Conservation (phyloP, 352 stramenopile species). For the Paralagenidium karlingii region DNA sequence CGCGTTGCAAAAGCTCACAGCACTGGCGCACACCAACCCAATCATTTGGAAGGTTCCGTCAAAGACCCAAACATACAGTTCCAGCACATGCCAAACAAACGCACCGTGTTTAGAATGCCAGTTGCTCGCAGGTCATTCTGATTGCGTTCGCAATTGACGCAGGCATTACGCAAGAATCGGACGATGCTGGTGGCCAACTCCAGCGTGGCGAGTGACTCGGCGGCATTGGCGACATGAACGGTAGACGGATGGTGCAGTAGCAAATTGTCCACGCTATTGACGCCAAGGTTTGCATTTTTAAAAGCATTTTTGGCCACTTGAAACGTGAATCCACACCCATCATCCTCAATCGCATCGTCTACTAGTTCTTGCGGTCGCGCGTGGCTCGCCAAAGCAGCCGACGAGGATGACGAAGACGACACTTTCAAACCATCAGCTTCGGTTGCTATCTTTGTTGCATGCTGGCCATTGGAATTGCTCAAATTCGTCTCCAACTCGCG, state of each 20-base stretch:
- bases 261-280: constrained; percentile 9
- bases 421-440: too few relatives aligned
- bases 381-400: too few relatives aligned
- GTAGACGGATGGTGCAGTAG: constrained; percentile 9
- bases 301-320: constrained; percentile 13
- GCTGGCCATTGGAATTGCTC: too few relatives aligned
- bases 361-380: too few relatives aligned
- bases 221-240: constrained; percentile 13
- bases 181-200: constrained; percentile 25
- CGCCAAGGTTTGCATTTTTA: constrained; percentile 10
- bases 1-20: constrained; percentile 22
- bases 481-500: too few relatives aligned
- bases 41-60: too few relatives aligned
- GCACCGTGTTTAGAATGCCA: constrained; percentile 7
- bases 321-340: constrained; percentile 65
- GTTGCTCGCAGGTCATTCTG: constrained; percentile 25
- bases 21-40: constrained; percentile 21
- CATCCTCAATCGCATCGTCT: constrained; percentile 13
- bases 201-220: constrained; percentile 2
- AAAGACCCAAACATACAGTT: constrained; percentile 1
- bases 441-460: too few relatives aligned
- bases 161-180: constrained; percentile 65
- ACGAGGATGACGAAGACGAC: too few relatives aligned
- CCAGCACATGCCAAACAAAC: constrained; percentile 5
- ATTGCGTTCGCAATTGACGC: constrained; percentile 24